Evolutionary conservation across 495 filamentous ascomycete species (phyloP).

Genomic region (Hypoxylon fuscum): DNA sequence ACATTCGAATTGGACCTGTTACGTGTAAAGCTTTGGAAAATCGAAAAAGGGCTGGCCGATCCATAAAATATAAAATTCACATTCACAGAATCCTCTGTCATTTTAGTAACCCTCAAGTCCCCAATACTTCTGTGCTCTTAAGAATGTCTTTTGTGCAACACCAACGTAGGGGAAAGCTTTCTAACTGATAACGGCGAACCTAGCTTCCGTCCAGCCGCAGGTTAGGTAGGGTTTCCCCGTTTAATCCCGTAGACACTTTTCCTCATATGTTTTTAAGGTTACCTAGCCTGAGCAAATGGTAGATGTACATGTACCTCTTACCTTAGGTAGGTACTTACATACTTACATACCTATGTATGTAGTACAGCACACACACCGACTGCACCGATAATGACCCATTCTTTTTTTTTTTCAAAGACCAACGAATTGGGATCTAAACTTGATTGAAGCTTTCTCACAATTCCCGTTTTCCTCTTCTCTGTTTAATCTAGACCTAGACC

Average conservation of each 20-base stretch:
- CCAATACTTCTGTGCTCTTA: too few species aligned
- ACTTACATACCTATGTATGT: conserved; percentile 3
- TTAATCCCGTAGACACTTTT: too few species aligned
- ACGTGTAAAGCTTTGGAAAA: background rate
- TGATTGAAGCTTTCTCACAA: conserved; percentile 15
- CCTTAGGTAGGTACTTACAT: conserved; percentile 2
- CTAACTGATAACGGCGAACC: background rate
- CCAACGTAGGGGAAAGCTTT: background rate
- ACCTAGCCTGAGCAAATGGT: too few species aligned
- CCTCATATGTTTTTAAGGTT: too few species aligned
- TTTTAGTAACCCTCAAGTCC: background rate
- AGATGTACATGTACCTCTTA: too few species aligned
- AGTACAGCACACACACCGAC: conserved; percentile 3
- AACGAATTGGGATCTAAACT: conserved; percentile 26
- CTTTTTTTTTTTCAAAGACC: conserved; percentile 17
- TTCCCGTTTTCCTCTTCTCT: conserved; percentile 11
- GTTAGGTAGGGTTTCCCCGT: background rate
- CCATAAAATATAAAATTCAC: too few species aligned
- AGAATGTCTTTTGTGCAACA: background rate
- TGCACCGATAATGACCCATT: conserved; percentile 35
- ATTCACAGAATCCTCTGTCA: too few species aligned
- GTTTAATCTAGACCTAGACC: background rate
- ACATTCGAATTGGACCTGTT: conserved; percentile 17
- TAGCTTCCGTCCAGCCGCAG: background rate
- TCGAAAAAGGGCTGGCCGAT: too few species aligned